Percentiles rank a stretch among this genome's conserved stretches.
Conservation (phyloP, 106 monocot species). For the Agapanthus africanus region DNA sequence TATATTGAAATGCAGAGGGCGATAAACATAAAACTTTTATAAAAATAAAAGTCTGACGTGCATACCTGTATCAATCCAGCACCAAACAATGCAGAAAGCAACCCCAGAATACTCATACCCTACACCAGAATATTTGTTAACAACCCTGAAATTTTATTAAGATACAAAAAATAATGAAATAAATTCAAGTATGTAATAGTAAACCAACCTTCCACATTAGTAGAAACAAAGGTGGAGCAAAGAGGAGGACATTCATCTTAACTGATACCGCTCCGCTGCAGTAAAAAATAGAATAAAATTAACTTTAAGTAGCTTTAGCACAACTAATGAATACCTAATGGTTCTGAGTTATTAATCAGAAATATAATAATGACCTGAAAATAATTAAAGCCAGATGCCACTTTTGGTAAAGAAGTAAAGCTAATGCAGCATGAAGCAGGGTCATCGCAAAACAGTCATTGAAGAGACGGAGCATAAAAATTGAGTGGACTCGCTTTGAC, state of each 20-base stretch:
- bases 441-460: constrained; percentile 95
- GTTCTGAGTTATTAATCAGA: not conserved
- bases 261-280: constrained; percentile 86
- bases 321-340: not conserved
- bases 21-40: too few relatives aligned
- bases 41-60: not conserved
- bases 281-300: not conserved
- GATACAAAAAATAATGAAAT: not conserved
- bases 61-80: constrained; percentile 88
- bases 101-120: constrained; percentile 57
- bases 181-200: not conserved
- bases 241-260: constrained; percentile 98
- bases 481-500: constrained; percentile 92
- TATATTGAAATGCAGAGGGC: not conserved
- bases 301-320: too few relatives aligned
- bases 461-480: constrained; percentile 93
- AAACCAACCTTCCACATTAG: constrained; percentile 95
- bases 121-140: constrained; percentile 24
- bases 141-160: not conserved
- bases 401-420: constrained; percentile 55
- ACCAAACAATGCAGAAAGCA: constrained; percentile 55
- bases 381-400: constrained; percentile 72
- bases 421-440: constrained; percentile 68
- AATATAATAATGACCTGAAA: constrained; percentile 65
- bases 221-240: constrained; percentile 78